Base-by-base conservation (phyloP, 148 eudicot species). In the Agrostemma githago region DNA sequence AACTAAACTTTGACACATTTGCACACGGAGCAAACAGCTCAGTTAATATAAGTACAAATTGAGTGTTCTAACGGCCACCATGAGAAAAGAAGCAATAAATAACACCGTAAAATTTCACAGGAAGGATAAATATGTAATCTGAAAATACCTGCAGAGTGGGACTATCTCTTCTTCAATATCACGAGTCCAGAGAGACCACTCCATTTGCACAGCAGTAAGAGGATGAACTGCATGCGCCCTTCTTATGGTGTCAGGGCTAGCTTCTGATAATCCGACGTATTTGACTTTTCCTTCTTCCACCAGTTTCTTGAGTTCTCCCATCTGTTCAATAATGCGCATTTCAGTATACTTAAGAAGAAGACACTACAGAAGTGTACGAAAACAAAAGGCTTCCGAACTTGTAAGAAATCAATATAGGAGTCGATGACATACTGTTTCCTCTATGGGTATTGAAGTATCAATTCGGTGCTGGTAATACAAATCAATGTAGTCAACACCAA, bases 201-300 rank as follows among this genome's bases (percentile, higher is more conserved):
- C 96, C 86, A 85, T 85, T 78, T 90, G 96, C 68, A 85, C 62
- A 70, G 92, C 92, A 66, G 89, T 79, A 11, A 90, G 56, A 37
- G 96, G 96, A 80, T 90, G 89, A 79, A 90, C 87, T 10, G 89
- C 90, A 69, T 88, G 90, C 62, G 92, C 90, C 74, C 96, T 82
- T 84, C 86, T 85, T 60, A 90, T 85, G 8, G 96, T 88, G 78
- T 84, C 82, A 41, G 89, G 72, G 53, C 82, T 86, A 19, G 96
- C 90, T 83, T 90, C 92, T 17, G 96, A 90, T 54, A 90, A 74
- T 21, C 92, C 92, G 68, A 90, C 73, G 78, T 83, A 87, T 72
- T 76, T 90, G 75, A 90, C 87, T 80, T 88, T 90, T 77, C 92
- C 92, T 82, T 90, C 96, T 69, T 88, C 88, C 74, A 87, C 96